These are phyloP conservation scores for Citrus australasica DNA, from an alignment of 345 rosid species.

Conservation along the genomic window DNA sequence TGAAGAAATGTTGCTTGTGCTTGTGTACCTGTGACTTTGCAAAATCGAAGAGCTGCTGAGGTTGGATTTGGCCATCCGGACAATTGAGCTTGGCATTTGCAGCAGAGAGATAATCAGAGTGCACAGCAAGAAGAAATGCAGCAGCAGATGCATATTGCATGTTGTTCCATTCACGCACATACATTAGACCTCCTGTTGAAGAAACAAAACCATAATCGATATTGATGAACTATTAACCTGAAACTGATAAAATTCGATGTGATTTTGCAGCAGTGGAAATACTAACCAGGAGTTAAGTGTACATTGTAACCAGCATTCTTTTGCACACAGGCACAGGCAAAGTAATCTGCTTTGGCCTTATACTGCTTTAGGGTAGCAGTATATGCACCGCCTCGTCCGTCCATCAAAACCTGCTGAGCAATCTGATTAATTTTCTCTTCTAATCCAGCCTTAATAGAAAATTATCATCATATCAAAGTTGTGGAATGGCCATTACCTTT, in stretches of 20 bases:
- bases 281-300: conserved; percentile 61
- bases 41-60: conserved; percentile 56
- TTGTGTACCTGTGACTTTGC: conserved; percentile 62
- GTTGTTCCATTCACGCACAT: conserved; percentile 83
- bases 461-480: neutral
- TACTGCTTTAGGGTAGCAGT: conserved; percentile 50
- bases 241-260: neutral
- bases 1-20: neutral
- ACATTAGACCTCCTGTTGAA: conserved; percentile 62
- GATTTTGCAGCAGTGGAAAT: neutral
- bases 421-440: neutral
- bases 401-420: conserved; percentile 49
- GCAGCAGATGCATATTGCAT: conserved; percentile 77
- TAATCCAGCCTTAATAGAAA: neutral
- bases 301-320: conserved; percentile 78
- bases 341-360: conserved; percentile 75
- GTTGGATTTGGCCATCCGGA: conserved; percentile 51
- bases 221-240: too few species aligned
- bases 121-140: conserved; percentile 60
- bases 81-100: conserved; percentile 62
- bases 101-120: conserved; percentile 59
- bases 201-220: neutral
- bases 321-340: conserved; percentile 75
- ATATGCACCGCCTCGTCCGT: conserved; percentile 44
- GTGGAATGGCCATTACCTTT: conserved; percentile 41